Base-by-base conservation (phyloP, 179 eudicot genomes). In the Monotropa hypopitys region DNA sequence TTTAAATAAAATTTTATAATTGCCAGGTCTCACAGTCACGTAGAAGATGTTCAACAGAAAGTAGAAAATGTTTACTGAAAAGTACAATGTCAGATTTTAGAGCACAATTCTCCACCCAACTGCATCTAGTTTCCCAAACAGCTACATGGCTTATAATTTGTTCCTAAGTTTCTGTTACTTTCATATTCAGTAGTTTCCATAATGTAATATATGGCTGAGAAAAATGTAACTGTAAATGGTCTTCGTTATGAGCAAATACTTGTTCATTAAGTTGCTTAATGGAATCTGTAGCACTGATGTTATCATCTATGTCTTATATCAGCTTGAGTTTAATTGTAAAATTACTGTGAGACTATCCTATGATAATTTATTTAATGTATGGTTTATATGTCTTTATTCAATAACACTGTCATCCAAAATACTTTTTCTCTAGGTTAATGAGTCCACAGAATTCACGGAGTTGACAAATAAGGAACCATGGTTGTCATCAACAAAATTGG, bases 401-500 rank as follows among this genome's bases (percentile, higher is more conserved):
- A 26, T 26, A 59, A 57, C 23, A 16, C 33, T 59, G 16, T 59
- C 35, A 26, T 59, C 26, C 33, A 59, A 59, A 59, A 32, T 5
- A 38, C 15, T 35, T 57, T 6, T 63, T 15, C 9, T 4, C 46
- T 74, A 92, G 98, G 89, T 91, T 20, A 90, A 87, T 1, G 90
- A 89, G 63, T 83, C 92, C 0, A 93, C 97, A 0, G 93, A 91
- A 77, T 86, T 93, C 28, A 84, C 72, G 3, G 89, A 93, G 65
- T 78, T 93, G 47, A 84, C 86, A 15, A 85, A 93, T 56, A 86
- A 85, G 47, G 94, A 91, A 74, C 86, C 97, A 75, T 93, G 98
- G 98, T 80, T 93, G n/a, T 93, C 97, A 51, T 93, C 98, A 2
- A 81, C 87, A 38, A 93, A 77, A 79, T 81, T 93, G 80, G 98